These are phyloP conservation scores for Hypoxylon trugodes DNA, from an alignment of 495 filamentous ascomycete genomes.

Conservation along the genomic window DNA sequence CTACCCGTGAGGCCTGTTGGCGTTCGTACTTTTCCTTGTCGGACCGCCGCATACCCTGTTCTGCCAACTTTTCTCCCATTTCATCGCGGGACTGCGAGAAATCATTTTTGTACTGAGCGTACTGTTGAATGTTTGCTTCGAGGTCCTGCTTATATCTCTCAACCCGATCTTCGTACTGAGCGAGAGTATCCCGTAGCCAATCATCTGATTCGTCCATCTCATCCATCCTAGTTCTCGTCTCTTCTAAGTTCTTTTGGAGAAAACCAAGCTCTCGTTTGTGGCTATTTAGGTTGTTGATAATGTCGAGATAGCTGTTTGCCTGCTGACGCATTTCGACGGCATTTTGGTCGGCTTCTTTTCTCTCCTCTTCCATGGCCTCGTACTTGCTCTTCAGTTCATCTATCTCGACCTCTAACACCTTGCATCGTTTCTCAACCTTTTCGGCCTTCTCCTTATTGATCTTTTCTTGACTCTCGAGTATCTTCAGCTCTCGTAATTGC, in stretches of 20 bases:
- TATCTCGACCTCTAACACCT: conserved; percentile 76
- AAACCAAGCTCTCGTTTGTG: conserved; percentile 76
- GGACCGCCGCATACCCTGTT: conserved; percentile 84
- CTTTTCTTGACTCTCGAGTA: conserved; percentile 78
- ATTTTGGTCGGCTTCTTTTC: conserved; percentile 49
- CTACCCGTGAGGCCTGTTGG: conserved; percentile 72
- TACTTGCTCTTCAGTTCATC: conserved; percentile 68
- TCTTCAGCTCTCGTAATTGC: conserved; percentile 72
- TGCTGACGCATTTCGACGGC: conserved; percentile 55
- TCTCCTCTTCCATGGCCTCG: conserved; percentile 60
- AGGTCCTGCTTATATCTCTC: conserved; percentile 68
- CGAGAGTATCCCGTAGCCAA: conserved; percentile 76
- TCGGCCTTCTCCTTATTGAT: conserved; percentile 89
- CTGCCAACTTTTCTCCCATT: conserved; percentile 77
- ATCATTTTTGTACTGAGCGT: conserved; percentile 68
- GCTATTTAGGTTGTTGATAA: conserved; percentile 73
- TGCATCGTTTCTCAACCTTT: conserved; percentile 67
- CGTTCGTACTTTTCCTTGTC: conserved; percentile 87
- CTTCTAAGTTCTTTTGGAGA: conserved; percentile 67
- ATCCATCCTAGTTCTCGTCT: conserved; percentile 73
- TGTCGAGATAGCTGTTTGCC: conserved; percentile 56
- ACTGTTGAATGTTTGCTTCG: conserved; percentile 66
- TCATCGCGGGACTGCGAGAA: conserved; percentile 65
- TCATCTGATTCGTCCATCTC: conserved; percentile 82
- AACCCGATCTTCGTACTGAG: conserved; percentile 81